Conservation (phyloP, 495 filamentous ascomycete genomes). For the Tetracladium setigerum region DNA sequence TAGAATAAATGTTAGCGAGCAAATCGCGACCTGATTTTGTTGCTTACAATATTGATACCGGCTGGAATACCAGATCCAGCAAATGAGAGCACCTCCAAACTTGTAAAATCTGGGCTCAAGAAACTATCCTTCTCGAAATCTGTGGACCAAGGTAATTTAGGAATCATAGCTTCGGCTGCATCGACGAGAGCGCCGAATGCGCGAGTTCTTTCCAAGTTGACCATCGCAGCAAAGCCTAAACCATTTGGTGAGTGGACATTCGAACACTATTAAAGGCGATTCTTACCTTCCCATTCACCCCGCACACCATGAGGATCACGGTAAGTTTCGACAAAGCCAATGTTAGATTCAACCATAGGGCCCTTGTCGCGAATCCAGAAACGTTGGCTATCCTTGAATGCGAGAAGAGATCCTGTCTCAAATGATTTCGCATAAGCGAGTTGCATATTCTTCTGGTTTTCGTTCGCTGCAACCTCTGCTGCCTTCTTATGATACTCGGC, state of each 20-base stretch:
- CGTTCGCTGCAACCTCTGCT: constrained; percentile 69
- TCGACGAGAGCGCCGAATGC: constrained; percentile 86
- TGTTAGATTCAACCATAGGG: constrained; percentile 81
- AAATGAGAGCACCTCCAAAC: constrained; percentile 61
- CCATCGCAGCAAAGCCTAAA: constrained; percentile 33
- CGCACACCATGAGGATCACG: constrained; percentile 86
- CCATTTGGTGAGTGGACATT: not conserved
- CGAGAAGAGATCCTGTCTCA: constrained; percentile 70
- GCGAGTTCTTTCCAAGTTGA: constrained; percentile 78
- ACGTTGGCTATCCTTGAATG: constrained; percentile 85
- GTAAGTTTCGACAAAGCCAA: constrained; percentile 96
- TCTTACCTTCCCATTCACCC: constrained; percentile 82
- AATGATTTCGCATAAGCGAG: constrained; percentile 80
- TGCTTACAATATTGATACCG: constrained; percentile 50
- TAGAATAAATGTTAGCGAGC: constrained; percentile 35
- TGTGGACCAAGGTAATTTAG: constrained; percentile 76
- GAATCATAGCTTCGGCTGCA: constrained; percentile 73
- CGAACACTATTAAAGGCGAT: constrained; percentile 43
- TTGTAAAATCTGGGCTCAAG: constrained; percentile 89
- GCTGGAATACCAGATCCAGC: constrained; percentile 78
- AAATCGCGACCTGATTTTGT: too few species aligned
- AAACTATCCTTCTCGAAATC: constrained; percentile 96
- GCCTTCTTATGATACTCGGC: constrained; percentile 64
- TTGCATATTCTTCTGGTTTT: constrained; percentile 79
- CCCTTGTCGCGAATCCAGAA: constrained; percentile 90